Conservation (phyloP, 148 eudicot species). For the Rhododendron vialii region DNA sequence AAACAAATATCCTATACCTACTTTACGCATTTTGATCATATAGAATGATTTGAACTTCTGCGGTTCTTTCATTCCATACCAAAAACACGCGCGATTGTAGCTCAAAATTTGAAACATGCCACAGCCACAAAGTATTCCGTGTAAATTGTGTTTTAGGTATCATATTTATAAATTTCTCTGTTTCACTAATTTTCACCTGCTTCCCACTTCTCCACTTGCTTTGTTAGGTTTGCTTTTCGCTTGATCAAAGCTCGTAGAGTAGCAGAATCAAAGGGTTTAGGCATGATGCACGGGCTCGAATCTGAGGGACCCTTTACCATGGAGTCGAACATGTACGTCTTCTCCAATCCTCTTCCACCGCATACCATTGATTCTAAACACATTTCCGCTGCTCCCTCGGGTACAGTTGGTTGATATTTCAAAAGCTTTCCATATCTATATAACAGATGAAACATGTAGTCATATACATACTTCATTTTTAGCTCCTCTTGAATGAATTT, state of each 20-base stretch:
- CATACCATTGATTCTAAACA: conserved; percentile 37
- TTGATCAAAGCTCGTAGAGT: conserved; percentile 13
- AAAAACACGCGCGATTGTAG: not conserved
- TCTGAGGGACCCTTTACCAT: conserved; percentile 27
- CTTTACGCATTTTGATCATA: not conserved
- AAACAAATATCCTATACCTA: not conserved
- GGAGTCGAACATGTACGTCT: conserved; percentile 17
- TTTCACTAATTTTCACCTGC: not conserved
- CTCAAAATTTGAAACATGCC: not conserved
- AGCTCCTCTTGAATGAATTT: conserved; percentile 16
- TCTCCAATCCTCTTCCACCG: conserved; percentile 12
- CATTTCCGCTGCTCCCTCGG: conserved; percentile 20
- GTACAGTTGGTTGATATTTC: conserved; percentile 31
- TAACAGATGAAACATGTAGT: conserved; percentile 38
- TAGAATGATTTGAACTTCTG: not conserved
- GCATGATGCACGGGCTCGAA: conserved; percentile 32
- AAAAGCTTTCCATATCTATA: conserved; percentile 31
- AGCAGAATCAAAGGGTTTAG: conserved; percentile 22
- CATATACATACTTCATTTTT: conserved; percentile 36
- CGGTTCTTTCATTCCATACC: not conserved
- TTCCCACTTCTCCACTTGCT: conserved; percentile 18
- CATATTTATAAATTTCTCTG: not conserved
- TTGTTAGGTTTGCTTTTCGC: conserved; percentile 10
- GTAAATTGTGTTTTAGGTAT: not conserved
- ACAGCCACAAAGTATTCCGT: not conserved